Percentiles rank a stretch among this genome's conserved stretches.
Conservation (phyloP, 495 filamentous ascomycete species). For the Penicillium longicatenatum region DNA sequence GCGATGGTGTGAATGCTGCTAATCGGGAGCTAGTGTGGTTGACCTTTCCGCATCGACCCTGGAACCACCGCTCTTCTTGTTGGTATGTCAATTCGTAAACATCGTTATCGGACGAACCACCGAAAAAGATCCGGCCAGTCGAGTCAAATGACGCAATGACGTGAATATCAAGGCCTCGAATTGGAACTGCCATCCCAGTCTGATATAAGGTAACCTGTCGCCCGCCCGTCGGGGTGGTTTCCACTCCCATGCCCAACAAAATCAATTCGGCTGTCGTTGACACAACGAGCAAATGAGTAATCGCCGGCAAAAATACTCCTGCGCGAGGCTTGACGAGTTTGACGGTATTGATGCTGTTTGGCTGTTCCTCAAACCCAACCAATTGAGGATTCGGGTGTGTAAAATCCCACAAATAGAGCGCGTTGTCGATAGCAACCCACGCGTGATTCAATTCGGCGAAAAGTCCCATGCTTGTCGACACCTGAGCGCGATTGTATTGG, state of each 20-base stretch:
- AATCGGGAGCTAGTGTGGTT: slow-evolving; percentile 84
- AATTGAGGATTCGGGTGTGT: slow-evolving; percentile 81
- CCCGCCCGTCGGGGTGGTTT: slow-evolving; percentile 60
- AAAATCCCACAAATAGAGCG: slow-evolving; percentile 97
- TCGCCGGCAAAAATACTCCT: slow-evolving; percentile 79
- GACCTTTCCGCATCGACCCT: slow-evolving; percentile 74
- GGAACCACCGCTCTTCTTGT: slow-evolving; percentile 95
- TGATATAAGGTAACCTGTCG: slow-evolving; percentile 75
- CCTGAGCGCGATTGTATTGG: slow-evolving; percentile 81
- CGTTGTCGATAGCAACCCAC: slow-evolving; percentile 94
- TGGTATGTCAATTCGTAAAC: slow-evolving; percentile 94
- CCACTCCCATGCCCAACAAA: slow-evolving; percentile 74
- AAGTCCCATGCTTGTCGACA: slow-evolving; percentile 85
- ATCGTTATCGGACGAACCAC: slow-evolving; percentile 75
- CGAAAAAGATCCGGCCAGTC: slow-evolving; percentile 89
- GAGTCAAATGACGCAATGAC: slow-evolving; percentile 74
- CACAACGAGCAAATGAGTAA: slow-evolving; percentile 85
- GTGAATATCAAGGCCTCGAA: slow-evolving; percentile 71
- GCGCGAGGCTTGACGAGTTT: slow-evolving; percentile 75
- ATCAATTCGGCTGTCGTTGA: slow-evolving; percentile 83
- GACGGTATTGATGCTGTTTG: slow-evolving; percentile 81
- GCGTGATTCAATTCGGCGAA: slow-evolving; percentile 93
- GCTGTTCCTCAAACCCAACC: slow-evolving; percentile 89
- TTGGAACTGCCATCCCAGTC: slow-evolving; percentile 74
- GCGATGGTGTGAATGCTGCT: slow-evolving; percentile 63